Conservation (phyloP, 2,329 filamentous ascomycete species). For the Aspergillus udagawae region DNA sequence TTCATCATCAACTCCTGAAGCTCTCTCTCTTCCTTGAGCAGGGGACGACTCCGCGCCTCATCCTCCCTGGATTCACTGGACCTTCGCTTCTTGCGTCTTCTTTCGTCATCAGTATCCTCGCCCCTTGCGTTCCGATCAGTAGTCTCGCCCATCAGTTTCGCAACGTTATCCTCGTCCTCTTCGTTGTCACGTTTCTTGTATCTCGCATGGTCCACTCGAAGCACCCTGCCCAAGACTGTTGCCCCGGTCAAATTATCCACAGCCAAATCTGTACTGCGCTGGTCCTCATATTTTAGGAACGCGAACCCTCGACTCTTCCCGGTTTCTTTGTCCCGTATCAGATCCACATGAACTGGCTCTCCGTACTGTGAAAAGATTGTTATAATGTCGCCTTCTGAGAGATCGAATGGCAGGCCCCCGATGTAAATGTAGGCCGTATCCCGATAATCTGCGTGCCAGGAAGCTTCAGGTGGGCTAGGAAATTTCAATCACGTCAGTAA, state of each 20-base stretch:
- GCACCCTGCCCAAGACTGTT: constrained; percentile 70
- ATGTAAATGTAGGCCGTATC: constrained; percentile 97
- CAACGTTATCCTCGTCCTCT: constrained; percentile 48
- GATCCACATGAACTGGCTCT: constrained; percentile 88
- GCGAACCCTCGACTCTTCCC: constrained; percentile 93
- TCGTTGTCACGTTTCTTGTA: constrained; percentile 83
- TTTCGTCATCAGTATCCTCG: constrained; percentile 39
- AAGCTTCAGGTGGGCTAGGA: constrained; percentile 71
- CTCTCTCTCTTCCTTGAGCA: constrained; percentile 78
- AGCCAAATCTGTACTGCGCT: constrained; percentile 89
- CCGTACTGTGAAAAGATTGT: constrained; percentile 97
- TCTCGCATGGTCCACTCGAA: constrained; percentile 87
- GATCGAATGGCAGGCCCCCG: constrained; percentile 84
- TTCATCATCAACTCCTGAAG: constrained; percentile 69
- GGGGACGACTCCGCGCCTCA: constrained; percentile 49
- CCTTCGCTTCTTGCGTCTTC: constrained; percentile 28
- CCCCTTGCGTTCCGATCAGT: constrained; percentile 17
- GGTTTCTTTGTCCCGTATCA: constrained; percentile 91
- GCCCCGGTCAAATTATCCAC: constrained; percentile 94
- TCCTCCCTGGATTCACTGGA: constrained; percentile 46
- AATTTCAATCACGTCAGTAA: constrained; percentile 6
- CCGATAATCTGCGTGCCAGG: constrained; percentile 96
- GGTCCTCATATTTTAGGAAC: constrained; percentile 97
- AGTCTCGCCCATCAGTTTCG: constrained; percentile 46
- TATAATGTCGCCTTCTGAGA: constrained; percentile 92